Base-by-base conservation (phyloP, 208 protist genomes). In the Acanthamoeba healyi region DNA sequence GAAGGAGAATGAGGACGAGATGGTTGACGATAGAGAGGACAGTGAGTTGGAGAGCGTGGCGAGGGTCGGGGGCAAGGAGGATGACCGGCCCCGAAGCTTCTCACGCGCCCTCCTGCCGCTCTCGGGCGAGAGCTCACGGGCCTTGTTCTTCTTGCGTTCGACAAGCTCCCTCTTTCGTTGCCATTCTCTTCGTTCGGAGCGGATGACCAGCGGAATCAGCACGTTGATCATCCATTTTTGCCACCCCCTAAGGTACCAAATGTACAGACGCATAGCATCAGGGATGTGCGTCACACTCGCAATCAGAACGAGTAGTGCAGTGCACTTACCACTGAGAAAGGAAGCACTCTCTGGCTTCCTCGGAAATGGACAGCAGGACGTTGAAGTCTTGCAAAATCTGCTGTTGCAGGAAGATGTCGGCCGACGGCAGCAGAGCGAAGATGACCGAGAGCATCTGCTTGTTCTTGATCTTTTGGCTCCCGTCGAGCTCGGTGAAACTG, bases 401-500 rank as follows among this genome's bases (percentile, higher is more conserved):
- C 38, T 89, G 81, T 46, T 89, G 81, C 6, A 89, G 81, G 51
- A 89, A 89, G 81, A 89, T 89, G 49, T 89, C 81, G 34, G 81
- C 81, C 38, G 81, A 89, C 9, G 81, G 81, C 14, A 89, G 19
- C 7, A 89, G 81, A 22, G 81, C 81, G 42, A 89, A 89, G 81
- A 89, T 89, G 49, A 89, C 81, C 29, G 81, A 40, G 0, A 89
- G 46, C 2, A 89, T 89, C 38, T 89, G 81, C 46, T 89, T 89
- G 81, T 89, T 89, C 49, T 89, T 89, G 44, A 89, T 89, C n/a
- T 89, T 89, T 24, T 89, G 81, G 22, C 29, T 89, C 17, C 81
- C 81, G 81, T 89, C 81, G 24, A 89, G 81, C 34, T 89, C 81
- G 54, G 81, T 89, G 54, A 89, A 89, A 29, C 34, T 56, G 46